These are phyloP conservation scores for Fragilaria radians DNA, from an alignment of 108 stramenopile genomes.

Conservation along the genomic window DNA sequence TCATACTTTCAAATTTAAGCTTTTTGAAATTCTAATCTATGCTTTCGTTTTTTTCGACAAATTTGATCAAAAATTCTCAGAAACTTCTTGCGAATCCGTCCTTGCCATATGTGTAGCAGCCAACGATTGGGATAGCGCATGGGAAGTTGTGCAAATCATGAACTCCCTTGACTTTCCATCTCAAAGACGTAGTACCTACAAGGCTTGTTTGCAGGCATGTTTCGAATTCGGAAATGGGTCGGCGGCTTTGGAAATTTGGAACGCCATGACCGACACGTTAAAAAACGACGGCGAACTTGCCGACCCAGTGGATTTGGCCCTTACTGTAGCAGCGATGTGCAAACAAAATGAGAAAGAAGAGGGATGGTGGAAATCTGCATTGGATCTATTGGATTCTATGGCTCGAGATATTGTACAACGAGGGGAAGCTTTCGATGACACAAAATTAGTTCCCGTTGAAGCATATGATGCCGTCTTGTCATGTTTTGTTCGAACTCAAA, in stretches of 20 bases:
- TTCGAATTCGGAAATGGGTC: slow-evolving; percentile 25
- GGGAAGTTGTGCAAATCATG: slow-evolving; percentile 28
- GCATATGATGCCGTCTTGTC: slow-evolving; percentile 39
- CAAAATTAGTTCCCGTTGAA: slow-evolving; percentile 16
- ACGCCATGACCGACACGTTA: slow-evolving; percentile 26
- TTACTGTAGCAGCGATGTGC: slow-evolving; percentile 28
- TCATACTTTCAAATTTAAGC: too few species aligned
- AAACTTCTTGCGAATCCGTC: slow-evolving; percentile 9
- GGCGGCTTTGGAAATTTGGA: slow-evolving; percentile 22
- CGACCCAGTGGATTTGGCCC: slow-evolving; percentile 18
- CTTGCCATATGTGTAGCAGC: slow-evolving; percentile 10
- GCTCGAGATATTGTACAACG: slow-evolving; percentile 3
- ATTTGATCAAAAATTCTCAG: too few species aligned
- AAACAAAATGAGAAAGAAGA: slow-evolving; percentile 1
- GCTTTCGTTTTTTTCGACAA: too few species aligned
- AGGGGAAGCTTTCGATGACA: neutral
- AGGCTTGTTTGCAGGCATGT: slow-evolving; percentile 29
- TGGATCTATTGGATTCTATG: slow-evolving; percentile 11
- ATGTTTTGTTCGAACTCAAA: slow-evolving; percentile 17
- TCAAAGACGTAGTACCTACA: slow-evolving; percentile 22
- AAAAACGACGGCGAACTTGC: neutral
- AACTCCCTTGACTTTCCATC: slow-evolving; percentile 8
- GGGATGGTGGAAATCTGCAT: slow-evolving; percentile 18
- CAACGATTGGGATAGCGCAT: slow-evolving; percentile 28
- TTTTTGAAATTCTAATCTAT: too few species aligned